Base-by-base conservation (phyloP, 2,329 filamentous ascomycete species). In the Tolypocladium ovalisporum region DNA sequence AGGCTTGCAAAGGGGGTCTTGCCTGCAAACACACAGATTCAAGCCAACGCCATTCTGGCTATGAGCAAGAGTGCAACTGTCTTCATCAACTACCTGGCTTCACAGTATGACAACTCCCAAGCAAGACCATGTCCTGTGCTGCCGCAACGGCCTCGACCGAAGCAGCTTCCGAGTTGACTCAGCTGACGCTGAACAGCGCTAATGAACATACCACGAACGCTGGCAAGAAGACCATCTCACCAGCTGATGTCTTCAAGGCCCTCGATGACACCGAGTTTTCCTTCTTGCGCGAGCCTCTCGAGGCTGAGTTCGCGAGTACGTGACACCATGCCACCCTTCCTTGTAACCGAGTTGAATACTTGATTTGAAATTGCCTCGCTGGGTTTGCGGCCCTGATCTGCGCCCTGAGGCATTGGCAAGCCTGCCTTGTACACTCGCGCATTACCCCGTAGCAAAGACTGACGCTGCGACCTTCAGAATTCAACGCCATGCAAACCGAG, bases 61-160 rank as follows among this genome's bases (percentile, higher is more conserved):
- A 80, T 94, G 75, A 87, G 83, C 63, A 92, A 92, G 73, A 88
- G 87, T 71, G 87, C 89, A 9, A 92, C 88, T 1, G 85, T 94
- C 0, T 94, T 94, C 67, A 87, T 94, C 64, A 93, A 84, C 73
- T 89, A 92, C 70, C 76, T 94, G 36, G 86, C 88, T 51, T 81
- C 83, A 60, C 82, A 85, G 89, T 93, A 79, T 56, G 86, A 78
- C 27, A 37, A 19, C 32, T 17, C 40, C 35, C n/a, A 15, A 27
- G 17, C 19, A 13, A 34, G 4, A 13, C 9, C 24, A 37, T 47
- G 36, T 8, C 34, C 29, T 32, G 17, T 52, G 36, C 24, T 49
- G 7, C 34, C 24, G 3, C 22, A 4, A 34, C 8, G 32, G 42
- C 13, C 19, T 4, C 24, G 34, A 19, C 12, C 2, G 54, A 47